phyloP scores from a whole-genome alignment of 164 flowering plant genomes.

The Stephania yunnanensis region DNA sequence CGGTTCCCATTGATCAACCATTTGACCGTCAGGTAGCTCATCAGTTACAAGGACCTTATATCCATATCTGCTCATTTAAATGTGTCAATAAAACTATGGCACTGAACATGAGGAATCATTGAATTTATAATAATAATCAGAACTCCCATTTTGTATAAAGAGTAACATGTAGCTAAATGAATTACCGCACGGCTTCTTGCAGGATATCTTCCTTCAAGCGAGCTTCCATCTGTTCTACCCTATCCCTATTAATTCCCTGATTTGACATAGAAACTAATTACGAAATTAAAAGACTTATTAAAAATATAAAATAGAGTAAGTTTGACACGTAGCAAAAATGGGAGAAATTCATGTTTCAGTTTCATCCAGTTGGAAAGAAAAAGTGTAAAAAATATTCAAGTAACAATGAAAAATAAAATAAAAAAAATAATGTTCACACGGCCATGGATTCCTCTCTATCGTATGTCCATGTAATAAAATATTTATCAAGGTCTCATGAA shows the following conservation, averaged over 20 bases:
- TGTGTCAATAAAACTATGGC: slow-evolving; percentile 14
- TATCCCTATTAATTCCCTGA: slow-evolving; percentile 85
- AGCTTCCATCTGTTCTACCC: slow-evolving; percentile 96
- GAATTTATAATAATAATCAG: background rate
- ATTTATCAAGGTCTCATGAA: background rate
- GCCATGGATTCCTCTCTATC: background rate
- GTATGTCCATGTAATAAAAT: background rate
- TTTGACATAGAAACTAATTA: slow-evolving; percentile 8
- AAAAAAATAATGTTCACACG: background rate
- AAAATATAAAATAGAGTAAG: background rate
- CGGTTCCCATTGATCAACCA: slow-evolving; percentile 99
- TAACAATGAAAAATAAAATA: background rate
- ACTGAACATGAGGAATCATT: slow-evolving; percentile 1
- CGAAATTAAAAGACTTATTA: slow-evolving; percentile 6
- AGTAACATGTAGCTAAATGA: slow-evolving; percentile 5
- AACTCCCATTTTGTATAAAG: background rate
- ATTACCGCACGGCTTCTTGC: slow-evolving; percentile 77
- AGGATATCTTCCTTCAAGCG: slow-evolving; percentile 84
- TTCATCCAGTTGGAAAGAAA: too few relatives aligned
- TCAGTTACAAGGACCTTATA: slow-evolving; percentile 99
- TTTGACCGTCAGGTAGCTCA: slow-evolving; percentile 96
- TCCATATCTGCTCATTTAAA: slow-evolving; percentile 70
- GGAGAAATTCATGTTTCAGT: too few relatives aligned
- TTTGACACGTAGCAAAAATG: background rate
- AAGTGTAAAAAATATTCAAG: background rate